Base-by-base conservation (phyloP, 2,329 filamentous ascomycete genomes). In the Oidium heveae region DNA sequence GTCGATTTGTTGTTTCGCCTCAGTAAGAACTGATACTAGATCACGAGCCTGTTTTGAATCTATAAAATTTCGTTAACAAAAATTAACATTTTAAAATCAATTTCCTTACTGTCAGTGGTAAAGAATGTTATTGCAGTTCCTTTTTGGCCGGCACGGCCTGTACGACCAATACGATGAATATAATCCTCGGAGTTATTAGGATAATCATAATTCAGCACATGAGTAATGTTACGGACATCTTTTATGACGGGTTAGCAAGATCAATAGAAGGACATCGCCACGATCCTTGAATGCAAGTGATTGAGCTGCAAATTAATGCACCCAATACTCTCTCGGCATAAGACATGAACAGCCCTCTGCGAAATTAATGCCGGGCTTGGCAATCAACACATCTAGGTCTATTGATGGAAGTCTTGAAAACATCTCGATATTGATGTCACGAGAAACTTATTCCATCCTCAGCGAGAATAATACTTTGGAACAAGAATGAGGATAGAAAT, bases 221-320 rank as follows among this genome's bases (percentile, higher is more conserved):
- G 91, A 72, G 91, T 96, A 75, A 98, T 98, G 78, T 98, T 94
- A 74, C 88, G 89, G 75, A 98, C 91, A 84, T 98, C 91, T 96
- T 95, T 68, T 74, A 69, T 73, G 68, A 76, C 70, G 78, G 76
- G 84, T 94, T 93, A 94, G 86, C 79, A 79, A 70, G 73, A 76
- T 74, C 71, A 72, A 73, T 74, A 69, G 69, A 68, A 68, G 64
- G 66, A 63, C 70, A 73, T 74, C 74, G 74, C 75, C 79, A 76
- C 70, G 69, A 72, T 76, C 75, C 76, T 78, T 74, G 74, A 69
- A 61, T 61, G 58, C 61, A 62, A 63, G 60, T 65, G 61, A 62
- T 61, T 58, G 57, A 63, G 61, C 62, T 65, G 62, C 62, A 66
- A 59, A 60, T 61, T 47, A 61, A 61, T 63, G 62, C 63, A 65